A percentile compares a stretch with the other conserved stretches of the same genome.
Conservation (phyloP, 225 moss, liverwort and hornwort genomes). For the Antitrichia curtipendula region DNA sequence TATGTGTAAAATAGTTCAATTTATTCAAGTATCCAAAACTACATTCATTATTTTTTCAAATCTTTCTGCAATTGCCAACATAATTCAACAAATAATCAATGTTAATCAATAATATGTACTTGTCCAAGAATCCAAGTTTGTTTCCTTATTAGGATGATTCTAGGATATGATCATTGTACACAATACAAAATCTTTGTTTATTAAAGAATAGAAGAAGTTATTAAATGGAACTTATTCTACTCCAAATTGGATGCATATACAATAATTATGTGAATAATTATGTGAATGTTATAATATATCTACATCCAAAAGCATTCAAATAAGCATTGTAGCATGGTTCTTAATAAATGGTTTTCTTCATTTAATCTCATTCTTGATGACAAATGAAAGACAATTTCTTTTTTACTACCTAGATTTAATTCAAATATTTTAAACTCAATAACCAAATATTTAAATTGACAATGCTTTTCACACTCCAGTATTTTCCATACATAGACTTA, state of each 20-base stretch:
- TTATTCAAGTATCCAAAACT: neutral
- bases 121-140: neutral
- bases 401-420: neutral
- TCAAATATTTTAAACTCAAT: neutral
- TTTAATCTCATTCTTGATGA: neutral
- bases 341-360: neutral
- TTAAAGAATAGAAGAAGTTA: neutral
- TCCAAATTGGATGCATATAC: neutral
- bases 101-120: neutral
- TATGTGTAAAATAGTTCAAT: fast-evolving
- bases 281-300: neutral
- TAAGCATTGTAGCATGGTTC: fast-evolving
- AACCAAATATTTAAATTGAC: neutral
- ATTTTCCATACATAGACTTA: neutral
- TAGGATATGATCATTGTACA: neutral
- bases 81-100: neutral
- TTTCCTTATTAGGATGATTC: neutral
- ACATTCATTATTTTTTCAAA: neutral
- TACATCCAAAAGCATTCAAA: neutral
- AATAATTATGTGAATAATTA: neutral
- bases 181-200: neutral
- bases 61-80: neutral
- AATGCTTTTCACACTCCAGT: neutral
- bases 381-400: neutral
- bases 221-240: too few relatives aligned